These are phyloP conservation scores for Apiotrichum brassicae DNA, from an alignment of 1,284 basidiomycete species.

Conservation along the genomic window DNA sequence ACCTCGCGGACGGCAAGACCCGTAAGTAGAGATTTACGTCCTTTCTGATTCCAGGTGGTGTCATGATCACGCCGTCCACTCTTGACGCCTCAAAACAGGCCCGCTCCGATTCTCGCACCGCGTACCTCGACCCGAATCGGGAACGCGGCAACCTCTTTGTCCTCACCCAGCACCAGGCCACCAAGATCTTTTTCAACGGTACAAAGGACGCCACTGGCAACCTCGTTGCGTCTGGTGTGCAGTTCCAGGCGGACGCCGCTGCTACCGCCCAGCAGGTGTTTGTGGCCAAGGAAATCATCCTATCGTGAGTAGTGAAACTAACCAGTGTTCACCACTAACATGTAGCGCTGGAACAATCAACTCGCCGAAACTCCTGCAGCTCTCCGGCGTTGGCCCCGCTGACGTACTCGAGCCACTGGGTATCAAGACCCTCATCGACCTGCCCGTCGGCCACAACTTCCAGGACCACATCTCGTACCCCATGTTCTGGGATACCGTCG, in stretches of 20 bases:
- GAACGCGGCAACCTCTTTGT: slow-evolving; percentile 60
- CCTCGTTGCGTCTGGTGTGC: slow-evolving; percentile 56
- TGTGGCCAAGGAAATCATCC: slow-evolving; percentile 15
- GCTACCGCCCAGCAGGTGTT: slow-evolving; percentile 20
- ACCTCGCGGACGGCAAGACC: slow-evolving; percentile 29
- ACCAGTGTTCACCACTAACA: too few species aligned
- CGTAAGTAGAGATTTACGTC: neutral
- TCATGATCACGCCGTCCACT: slow-evolving; percentile 55
- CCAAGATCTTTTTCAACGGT: slow-evolving; percentile 58
- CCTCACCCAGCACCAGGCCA: slow-evolving; percentile 54
- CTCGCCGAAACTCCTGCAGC: slow-evolving; percentile 7
- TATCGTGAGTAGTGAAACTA: slow-evolving; percentile 6
- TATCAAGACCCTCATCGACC: slow-evolving; percentile 11
- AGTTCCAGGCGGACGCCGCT: slow-evolving; percentile 50
- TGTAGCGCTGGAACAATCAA: slow-evolving; percentile 1
- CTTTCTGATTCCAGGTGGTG: slow-evolving; percentile 21
- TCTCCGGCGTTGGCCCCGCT: slow-evolving; percentile 3
- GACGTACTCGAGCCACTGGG: slow-evolving; percentile 3
- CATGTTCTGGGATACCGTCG: slow-evolving; percentile 31
- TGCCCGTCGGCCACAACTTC: slow-evolving; percentile 20
- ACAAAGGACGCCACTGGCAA: slow-evolving; percentile 45
- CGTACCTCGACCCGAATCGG: slow-evolving; percentile 60
- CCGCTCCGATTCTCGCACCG: slow-evolving; percentile 58
- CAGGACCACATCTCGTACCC: slow-evolving; percentile 25
- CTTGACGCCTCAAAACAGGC: slow-evolving; percentile 61